These are phyloP conservation scores for Penicillium longicatenatum DNA, from an alignment of 495 filamentous ascomycete genomes.

Conservation along the genomic window DNA sequence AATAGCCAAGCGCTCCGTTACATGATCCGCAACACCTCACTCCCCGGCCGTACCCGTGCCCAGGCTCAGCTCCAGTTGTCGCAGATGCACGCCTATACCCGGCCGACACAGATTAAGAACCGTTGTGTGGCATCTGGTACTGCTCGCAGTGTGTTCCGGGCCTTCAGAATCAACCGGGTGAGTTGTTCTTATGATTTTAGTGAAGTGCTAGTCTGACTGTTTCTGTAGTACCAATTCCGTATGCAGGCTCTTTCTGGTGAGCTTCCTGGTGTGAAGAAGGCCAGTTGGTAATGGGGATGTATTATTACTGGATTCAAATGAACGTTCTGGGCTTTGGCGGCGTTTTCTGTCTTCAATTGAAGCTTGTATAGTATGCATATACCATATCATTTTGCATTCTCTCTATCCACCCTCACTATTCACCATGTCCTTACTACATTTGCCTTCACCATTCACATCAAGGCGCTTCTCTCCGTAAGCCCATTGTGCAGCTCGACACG, in stretches of 20 bases:
- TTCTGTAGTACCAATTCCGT: conserved; percentile 80
- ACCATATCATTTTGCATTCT: conserved; percentile 3
- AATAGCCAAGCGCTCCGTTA: conserved; percentile 93
- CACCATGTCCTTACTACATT: neutral
- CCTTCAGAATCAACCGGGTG: conserved; percentile 90
- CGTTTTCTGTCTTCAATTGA: conserved; percentile 35
- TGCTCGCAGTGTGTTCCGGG: conserved; percentile 79
- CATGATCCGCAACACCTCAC: conserved; percentile 86
- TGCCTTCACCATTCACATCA: neutral
- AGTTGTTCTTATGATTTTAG: conserved; percentile 30
- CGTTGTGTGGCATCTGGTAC: conserved; percentile 88
- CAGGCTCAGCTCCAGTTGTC: conserved; percentile 90
- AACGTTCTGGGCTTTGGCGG: conserved; percentile 28
- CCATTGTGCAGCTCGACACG: neutral
- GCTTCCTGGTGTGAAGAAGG: conserved; percentile 91
- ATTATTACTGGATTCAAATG: neutral
- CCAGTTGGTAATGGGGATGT: conserved; percentile 69
- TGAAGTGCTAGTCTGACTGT: neutral
- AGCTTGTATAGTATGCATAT: conserved; percentile 39
- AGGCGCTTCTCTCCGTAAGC: neutral
- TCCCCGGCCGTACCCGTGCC: conserved; percentile 77
- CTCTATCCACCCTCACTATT: neutral
- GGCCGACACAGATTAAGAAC: conserved; percentile 90
- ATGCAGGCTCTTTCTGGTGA: conserved; percentile 85
- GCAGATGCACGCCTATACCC: conserved; percentile 93